phyloP scores from a whole-genome alignment of 345 rosid genomes.

The Chamaenerion angustifolium region DNA sequence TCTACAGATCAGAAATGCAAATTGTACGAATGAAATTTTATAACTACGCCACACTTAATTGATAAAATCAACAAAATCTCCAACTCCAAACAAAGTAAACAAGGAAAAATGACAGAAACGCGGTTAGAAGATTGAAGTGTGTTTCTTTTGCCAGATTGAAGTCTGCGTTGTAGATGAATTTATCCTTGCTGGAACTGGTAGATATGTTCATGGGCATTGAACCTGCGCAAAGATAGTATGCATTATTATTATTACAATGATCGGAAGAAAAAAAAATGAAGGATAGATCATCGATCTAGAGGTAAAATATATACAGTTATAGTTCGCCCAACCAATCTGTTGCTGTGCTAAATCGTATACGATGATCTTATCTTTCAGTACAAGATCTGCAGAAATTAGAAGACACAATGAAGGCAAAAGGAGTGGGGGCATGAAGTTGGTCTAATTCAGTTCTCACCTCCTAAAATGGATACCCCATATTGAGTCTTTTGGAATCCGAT shows the following conservation, averaged over 20 bases:
- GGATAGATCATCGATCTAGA: background rate
- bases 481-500: slow-evolving; percentile 52
- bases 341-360: slow-evolving; percentile 73
- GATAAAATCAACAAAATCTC: slow-evolving; percentile 18
- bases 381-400: slow-evolving; percentile 51
- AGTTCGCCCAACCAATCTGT: slow-evolving; percentile 78
- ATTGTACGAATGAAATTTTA: too few species aligned
- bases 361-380: slow-evolving; percentile 77
- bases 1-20: too few species aligned
- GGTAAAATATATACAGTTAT: slow-evolving; percentile 52
- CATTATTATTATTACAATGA: too few species aligned
- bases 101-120: background rate
- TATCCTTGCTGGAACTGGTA: slow-evolving; percentile 40
- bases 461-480: slow-evolving; percentile 60
- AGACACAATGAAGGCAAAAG: slow-evolving; percentile 1
- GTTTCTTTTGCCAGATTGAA: slow-evolving; percentile 31
- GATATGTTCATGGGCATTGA: slow-evolving; percentile 78
- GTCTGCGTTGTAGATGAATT: slow-evolving; percentile 18
- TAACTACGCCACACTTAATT: too few species aligned
- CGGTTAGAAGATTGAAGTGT: slow-evolving; percentile 17
- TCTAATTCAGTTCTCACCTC: slow-evolving; percentile 30
- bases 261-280: background rate
- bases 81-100: too few species aligned
- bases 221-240: too few species aligned
- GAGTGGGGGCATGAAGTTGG: too few species aligned